Base-by-base conservation (phyloP, 257 asterid genomes). In the Buddleja alternifolia region DNA sequence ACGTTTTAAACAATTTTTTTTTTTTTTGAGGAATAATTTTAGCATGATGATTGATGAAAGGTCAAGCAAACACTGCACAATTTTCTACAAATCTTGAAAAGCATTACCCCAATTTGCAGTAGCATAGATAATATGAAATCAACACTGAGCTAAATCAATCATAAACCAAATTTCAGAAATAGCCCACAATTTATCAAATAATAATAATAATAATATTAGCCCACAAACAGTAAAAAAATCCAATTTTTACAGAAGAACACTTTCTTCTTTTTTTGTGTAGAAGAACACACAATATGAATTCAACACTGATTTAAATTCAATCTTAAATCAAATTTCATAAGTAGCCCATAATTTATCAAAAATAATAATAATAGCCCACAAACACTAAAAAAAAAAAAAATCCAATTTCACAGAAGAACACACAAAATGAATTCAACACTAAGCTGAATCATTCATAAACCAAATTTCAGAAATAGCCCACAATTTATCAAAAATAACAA, bases 161-260 rank as follows among this genome's bases (percentile, higher is more conserved):
- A 29, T 29, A 29, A 29, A 29, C 34, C n/a, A n/a, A n/a, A n/a
- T n/a, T n/a, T n/a, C 39, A 23, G 8, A 55, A 44, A 23, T 2
- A 19, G 24, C 10, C 63, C 58, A 4, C 4, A 25, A 16, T 36
- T 24, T 46, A 71, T 14, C 48, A 47, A 15, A 1, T n/a, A n/a
- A n/a, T n/a, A n/a, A n/a, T n/a, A 14, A 11, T 46, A 24, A 8
- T 39, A 16, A 37, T 15, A 55, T 12, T 63, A 37, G 9, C 24
- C 16, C 16, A 36, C n/a, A 47, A 24, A 14, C n/a, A 51, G 48
- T 39, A 20, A 34, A 10, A 60, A 36, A 44, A 41, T 51, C 40
- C 53, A 51, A n/a, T 16, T n/a, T 73, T 47, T 50, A 57, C 53
- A 51, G 29, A 34, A 63, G 52, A 63, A 36, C n/a, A n/a, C n/a